Percentiles rank a stretch among this genome's conserved stretches.
phyloP scores from a whole-genome alignment of 1,139 yeast genomes.

The Blastobotrys niveus region DNA sequence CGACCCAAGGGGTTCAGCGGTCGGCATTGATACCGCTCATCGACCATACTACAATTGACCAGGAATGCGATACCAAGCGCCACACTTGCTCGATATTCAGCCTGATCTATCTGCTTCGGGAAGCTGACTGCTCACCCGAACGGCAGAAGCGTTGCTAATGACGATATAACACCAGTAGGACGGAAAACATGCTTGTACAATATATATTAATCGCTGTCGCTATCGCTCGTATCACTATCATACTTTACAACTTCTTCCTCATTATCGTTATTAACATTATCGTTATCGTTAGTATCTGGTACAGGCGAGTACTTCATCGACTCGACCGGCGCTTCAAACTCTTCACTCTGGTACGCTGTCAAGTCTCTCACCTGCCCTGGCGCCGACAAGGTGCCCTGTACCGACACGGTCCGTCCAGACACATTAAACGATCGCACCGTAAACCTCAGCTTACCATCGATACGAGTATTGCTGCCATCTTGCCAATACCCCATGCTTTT shows the following conservation, averaged over 20 bases:
- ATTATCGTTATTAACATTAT: not conserved
- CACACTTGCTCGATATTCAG: no score
- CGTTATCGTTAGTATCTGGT: not conserved
- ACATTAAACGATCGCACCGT: conserved; percentile 67
- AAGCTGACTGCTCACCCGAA: no score
- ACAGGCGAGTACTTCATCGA: conserved; percentile 1
- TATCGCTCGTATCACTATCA: conserved; percentile 10
- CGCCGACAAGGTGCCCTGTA: conserved; percentile 73
- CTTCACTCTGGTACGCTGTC: conserved; percentile 18
- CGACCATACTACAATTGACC: no score
- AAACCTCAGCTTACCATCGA: conserved; percentile 78
- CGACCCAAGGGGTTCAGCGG: no score
- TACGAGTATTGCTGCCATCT: conserved; percentile 62
- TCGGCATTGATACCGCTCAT: no score
- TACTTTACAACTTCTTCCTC: conserved; percentile 10
- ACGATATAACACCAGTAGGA: no score
- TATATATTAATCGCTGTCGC: conserved; percentile 14
- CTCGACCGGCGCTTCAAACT: conserved; percentile 1
- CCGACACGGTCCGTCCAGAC: conserved; percentile 73
- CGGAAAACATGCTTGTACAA: no score
- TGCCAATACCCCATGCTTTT: conserved; percentile 80
- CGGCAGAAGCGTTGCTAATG: not conserved
- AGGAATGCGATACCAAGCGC: no score
- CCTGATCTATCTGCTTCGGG: no score
- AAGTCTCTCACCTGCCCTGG: conserved; percentile 50